Evolutionary conservation across 495 filamentous ascomycete genomes (phyloP).

Genomic region (Clavariopsis aquatica): DNA sequence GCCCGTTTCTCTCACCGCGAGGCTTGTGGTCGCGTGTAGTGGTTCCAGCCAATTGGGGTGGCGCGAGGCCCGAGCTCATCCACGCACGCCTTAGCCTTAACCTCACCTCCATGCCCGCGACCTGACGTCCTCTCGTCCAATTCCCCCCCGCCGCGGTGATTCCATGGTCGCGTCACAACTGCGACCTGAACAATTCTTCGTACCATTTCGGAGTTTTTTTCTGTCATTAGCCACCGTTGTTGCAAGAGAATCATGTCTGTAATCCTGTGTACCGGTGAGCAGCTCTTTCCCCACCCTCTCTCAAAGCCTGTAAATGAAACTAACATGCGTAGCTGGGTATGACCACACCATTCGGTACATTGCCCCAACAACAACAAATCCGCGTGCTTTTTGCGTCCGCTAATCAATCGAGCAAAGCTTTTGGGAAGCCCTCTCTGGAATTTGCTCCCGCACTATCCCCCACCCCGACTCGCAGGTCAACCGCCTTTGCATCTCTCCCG

Average conservation of each 20-base stretch:
- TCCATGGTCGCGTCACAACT: neutral
- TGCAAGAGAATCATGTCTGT: slow-evolving; percentile 64
- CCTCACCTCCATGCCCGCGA: slow-evolving; percentile 57
- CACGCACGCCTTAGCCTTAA: slow-evolving; percentile 42
- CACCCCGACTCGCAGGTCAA: slow-evolving; percentile 98
- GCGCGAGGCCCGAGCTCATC: neutral
- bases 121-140: slow-evolving; percentile 55
- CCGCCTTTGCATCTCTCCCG: slow-evolving; percentile 94
- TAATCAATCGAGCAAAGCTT: slow-evolving; percentile 58
- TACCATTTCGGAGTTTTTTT: neutral
- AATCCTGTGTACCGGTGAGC: slow-evolving; percentile 81
- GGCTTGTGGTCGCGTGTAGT: neutral
- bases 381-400: neutral
- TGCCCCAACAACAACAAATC: slow-evolving; percentile 30
- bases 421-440: slow-evolving; percentile 97
- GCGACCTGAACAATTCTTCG: neutral
- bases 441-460: slow-evolving; percentile 96
- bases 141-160: neutral
- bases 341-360: slow-evolving; percentile 94
- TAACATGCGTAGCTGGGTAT: slow-evolving; percentile 73
- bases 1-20: neutral
- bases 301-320: slow-evolving; percentile 12
- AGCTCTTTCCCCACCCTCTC: slow-evolving; percentile 31
- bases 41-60: slow-evolving; percentile 42
- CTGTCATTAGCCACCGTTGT: neutral